phyloP scores from a whole-genome alignment of 176 grass and related monocot genomes.

The Oryza rufipogon region DNA sequence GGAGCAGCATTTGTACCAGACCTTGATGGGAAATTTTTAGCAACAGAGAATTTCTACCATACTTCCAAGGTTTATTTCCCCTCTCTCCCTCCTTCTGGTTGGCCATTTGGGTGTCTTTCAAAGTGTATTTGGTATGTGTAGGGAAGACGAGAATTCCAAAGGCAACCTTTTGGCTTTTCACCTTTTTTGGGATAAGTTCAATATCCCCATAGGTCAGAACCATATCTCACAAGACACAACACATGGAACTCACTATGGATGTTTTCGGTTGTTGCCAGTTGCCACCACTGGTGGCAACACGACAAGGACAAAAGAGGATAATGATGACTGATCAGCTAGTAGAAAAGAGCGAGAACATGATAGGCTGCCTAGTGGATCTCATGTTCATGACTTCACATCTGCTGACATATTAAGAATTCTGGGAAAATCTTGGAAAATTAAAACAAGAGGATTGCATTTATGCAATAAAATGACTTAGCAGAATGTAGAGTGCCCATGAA shows the following conservation, averaged over 20 bases:
- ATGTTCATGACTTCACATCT: neutral
- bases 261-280: neutral
- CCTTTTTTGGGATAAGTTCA: neutral
- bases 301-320: neutral
- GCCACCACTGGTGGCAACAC: neutral
- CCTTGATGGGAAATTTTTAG: slow-evolving; percentile 72
- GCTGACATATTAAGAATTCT: neutral
- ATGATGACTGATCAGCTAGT: neutral
- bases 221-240: neutral
- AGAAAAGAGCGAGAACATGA: neutral
- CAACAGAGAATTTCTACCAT: slow-evolving; percentile 94
- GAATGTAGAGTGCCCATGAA: neutral
- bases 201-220: neutral
- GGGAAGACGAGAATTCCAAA: neutral
- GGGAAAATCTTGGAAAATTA: neutral
- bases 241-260: neutral
- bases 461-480: neutral
- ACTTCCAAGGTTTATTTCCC: slow-evolving; percentile 71
- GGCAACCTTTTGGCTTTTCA: neutral
- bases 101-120: neutral
- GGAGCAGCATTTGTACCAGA: slow-evolving; percentile 73
- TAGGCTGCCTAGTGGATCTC: neutral
- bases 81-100: neutral
- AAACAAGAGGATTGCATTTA: neutral
- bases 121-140: neutral